Evolutionary conservation across 2,329 filamentous ascomycete species (phyloP).

Genomic region (Pseudogymnoascus sp.): DNA sequence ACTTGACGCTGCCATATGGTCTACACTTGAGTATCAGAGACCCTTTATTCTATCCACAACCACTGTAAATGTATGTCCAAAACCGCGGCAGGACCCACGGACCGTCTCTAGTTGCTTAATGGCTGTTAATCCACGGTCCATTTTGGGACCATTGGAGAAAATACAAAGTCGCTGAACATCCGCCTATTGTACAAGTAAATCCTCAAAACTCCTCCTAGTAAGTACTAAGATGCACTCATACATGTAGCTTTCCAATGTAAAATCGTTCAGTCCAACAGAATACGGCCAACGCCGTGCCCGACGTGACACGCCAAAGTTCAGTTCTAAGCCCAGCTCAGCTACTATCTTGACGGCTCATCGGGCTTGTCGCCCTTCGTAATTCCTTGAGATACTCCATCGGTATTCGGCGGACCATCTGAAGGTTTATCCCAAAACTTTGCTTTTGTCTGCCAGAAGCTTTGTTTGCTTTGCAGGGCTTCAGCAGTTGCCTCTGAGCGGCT

Average conservation of each 20-base stretch:
- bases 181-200: not conserved
- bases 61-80: not conserved
- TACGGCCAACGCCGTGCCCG: not conserved
- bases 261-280: not conserved
- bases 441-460: not conserved
- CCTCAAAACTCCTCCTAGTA: not conserved
- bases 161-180: not conserved
- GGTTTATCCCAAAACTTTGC: not conserved
- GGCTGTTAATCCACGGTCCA: not conserved
- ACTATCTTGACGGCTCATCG: not conserved
- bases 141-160: not conserved
- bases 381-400: not conserved
- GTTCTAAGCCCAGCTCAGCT: not conserved
- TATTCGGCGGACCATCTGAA: not conserved
- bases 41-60: not conserved
- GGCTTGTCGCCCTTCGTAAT: not conserved
- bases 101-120: not conserved
- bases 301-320: not conserved
- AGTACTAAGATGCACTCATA: not conserved
- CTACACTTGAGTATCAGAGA: not conserved
- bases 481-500: conserved; percentile 15
- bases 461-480: conserved; percentile 3
- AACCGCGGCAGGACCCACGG: not conserved
- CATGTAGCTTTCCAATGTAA: not conserved
- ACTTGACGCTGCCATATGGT: too few relatives aligned